These are phyloP conservation scores for Balakata baccata DNA, from an alignment of 345 rosid species.

Conservation along the genomic window DNA sequence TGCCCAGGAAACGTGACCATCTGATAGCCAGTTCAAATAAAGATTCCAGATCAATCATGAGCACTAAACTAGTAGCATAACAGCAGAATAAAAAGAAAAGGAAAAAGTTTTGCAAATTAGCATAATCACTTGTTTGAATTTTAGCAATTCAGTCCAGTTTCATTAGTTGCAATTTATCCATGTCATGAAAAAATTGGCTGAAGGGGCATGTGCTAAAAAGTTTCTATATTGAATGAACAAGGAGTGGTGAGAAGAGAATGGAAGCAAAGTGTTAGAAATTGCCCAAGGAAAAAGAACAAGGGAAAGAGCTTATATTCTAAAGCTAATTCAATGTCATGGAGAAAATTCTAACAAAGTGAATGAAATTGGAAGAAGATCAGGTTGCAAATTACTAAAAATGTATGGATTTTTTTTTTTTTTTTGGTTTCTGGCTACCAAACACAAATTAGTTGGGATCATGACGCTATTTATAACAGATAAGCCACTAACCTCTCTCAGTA, in stretches of 20 bases:
- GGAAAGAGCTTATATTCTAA: background rate
- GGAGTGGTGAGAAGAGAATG: background rate
- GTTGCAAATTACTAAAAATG: background rate
- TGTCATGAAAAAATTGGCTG: background rate
- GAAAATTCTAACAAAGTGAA: background rate
- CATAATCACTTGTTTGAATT: background rate
- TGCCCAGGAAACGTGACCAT: conserved; percentile 86
- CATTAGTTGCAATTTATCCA: background rate
- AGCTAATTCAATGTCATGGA: background rate
- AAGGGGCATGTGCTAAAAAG: background rate
- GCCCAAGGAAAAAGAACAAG: background rate
- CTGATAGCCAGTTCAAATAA: conserved; percentile 34
- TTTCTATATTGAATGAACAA: background rate
- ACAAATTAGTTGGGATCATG: background rate
- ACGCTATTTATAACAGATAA: conserved; percentile 15
- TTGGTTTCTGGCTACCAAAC: background rate
- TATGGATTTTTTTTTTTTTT: background rate
- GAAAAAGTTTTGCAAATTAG: too few relatives aligned
- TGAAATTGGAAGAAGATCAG: background rate
- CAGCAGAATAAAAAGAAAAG: too few relatives aligned
- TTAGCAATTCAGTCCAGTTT: background rate
- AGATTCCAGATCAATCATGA: conserved; percentile 9
- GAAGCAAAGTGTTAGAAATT: background rate
- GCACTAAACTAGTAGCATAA: background rate
- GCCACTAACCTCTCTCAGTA: conserved; percentile 80